Base-by-base conservation (phyloP, 1,284 basidiomycete genomes). In the Mycosarcoma maydis region DNA sequence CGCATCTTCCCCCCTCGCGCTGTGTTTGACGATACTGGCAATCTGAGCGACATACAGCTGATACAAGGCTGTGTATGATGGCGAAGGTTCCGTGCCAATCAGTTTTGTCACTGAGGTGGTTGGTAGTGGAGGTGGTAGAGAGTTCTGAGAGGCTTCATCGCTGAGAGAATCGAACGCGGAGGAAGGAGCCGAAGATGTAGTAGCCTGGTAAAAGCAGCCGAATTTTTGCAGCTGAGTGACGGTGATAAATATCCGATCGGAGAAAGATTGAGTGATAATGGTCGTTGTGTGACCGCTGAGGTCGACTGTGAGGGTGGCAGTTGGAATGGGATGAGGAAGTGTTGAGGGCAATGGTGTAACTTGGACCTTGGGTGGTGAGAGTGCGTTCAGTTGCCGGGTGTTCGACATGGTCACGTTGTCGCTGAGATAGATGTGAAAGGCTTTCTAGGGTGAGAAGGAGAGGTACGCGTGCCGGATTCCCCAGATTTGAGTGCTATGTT, bases 41-140 rank as follows among this genome's bases (percentile, higher is more conserved):
- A 92, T 89, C 74, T 97, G 94, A 5, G 89, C 85, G 0, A 89
- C 88, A 80, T 94, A 96, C 0, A 95, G 85, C 37, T 89, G 88
- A 78, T 94, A 88, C 20, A 95, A 83, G 0, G 88, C 88, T 37
- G 88, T 87, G 55, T 87, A 77, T 55, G 89, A 86, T 43, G 87
- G 84, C 2, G 88, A 86, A 19, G 81, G 83, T 3, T 85, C 82
- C 11, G 83, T 87, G 32, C 94, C 94, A 23, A 97, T 85, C 26
- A 97, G 83, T 0, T 89, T 87, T 0, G 87, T 90, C 38, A 94
- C 85, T 47, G 89, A 86, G 49, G 92, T 88, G 3, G 89, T 87
- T 0, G 90, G 84, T 0, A 91, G 86, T 6, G 91, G 90, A 7
- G 85, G 83, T 2, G 92, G 73, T 55, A 59, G 13, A 20, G 14